Conservation (phyloP, 2,329 filamentous ascomycete species). For the Phoma sp. region DNA sequence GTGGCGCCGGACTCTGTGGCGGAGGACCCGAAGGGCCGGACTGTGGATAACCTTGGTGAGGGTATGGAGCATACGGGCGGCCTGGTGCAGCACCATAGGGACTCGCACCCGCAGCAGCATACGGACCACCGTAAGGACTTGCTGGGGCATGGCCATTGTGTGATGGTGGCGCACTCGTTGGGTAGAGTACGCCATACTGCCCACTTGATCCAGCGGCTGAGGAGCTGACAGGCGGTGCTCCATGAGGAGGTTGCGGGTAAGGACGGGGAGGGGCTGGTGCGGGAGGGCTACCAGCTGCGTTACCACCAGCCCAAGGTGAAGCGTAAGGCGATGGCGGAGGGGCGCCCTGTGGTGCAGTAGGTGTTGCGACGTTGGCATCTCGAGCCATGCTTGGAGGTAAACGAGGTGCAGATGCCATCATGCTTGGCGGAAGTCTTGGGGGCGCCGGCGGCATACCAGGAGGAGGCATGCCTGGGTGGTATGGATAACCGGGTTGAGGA, state of each 20-base stretch:
- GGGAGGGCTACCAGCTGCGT: slow-evolving; percentile 34
- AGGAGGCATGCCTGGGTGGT: slow-evolving; percentile 40
- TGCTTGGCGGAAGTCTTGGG: slow-evolving; percentile 38
- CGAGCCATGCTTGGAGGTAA: slow-evolving; percentile 47
- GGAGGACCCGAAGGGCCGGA: slow-evolving; percentile 21
- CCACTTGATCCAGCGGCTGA: slow-evolving; percentile 30
- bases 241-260: slow-evolving; percentile 37
- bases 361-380: slow-evolving; percentile 30
- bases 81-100: slow-evolving; percentile 35
- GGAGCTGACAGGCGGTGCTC: slow-evolving; percentile 31
- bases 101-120: slow-evolving; percentile 37
- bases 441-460: slow-evolving; percentile 41
- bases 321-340: slow-evolving; percentile 43
- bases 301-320: slow-evolving; percentile 46
- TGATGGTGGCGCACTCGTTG: slow-evolving; percentile 38
- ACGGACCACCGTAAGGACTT: slow-evolving; percentile 38
- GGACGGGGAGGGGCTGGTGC: slow-evolving; percentile 37
- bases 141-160: slow-evolving; percentile 29
- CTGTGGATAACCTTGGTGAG: slow-evolving; percentile 28
- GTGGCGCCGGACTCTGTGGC: slow-evolving; percentile 10
- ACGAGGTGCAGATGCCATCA: slow-evolving; percentile 36
- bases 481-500: slow-evolving; percentile 35
- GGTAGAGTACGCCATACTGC: slow-evolving; percentile 45
- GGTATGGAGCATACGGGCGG: slow-evolving; percentile 39
- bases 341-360: slow-evolving; percentile 34